phyloP scores from a whole-genome alignment of 1,284 basidiomycete species.

The Chondrostereum purpureum region DNA sequence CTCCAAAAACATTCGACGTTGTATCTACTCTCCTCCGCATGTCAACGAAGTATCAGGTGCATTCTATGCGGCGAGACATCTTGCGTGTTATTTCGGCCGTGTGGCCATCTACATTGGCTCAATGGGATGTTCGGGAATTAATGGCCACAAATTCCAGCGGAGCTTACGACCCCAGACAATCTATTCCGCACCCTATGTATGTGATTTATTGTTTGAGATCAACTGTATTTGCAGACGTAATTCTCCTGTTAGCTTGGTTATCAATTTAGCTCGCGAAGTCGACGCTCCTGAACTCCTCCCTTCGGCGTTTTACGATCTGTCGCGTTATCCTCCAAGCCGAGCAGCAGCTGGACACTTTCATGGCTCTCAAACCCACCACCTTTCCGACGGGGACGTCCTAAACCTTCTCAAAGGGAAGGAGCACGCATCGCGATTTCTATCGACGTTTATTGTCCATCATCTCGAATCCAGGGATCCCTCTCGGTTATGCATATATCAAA shows the following conservation, averaged over 20 bases:
- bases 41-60: constrained; percentile 53
- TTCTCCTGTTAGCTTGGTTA: constrained; percentile 33
- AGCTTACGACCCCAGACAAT: constrained; percentile 46
- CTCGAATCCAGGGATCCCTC: constrained; percentile 56
- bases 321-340: constrained; percentile 46
- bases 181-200: constrained; percentile 61
- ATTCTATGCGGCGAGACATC: constrained; percentile 46
- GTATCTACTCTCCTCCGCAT: constrained; percentile 55
- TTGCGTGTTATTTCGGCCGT: constrained; percentile 39
- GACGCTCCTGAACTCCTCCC: constrained; percentile 54
- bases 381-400: constrained; percentile 49
- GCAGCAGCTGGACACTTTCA: constrained; percentile 31
- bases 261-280: constrained; percentile 63
- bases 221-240: constrained; percentile 5
- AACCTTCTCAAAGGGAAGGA: constrained; percentile 60
- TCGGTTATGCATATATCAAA: constrained; percentile 39
- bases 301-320: constrained; percentile 70
- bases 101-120: constrained; percentile 53
- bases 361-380: constrained; percentile 29
- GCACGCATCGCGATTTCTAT: constrained; percentile 61
- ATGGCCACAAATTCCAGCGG: constrained; percentile 40
- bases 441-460: constrained; percentile 65
- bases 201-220: constrained; percentile 17
- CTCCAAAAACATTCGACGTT: constrained; percentile 13
- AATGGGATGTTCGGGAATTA: constrained; percentile 60